Evolutionary conservation across 257 asterid genomes (phyloP).

Genomic region (Solanum dulcamara): DNA sequence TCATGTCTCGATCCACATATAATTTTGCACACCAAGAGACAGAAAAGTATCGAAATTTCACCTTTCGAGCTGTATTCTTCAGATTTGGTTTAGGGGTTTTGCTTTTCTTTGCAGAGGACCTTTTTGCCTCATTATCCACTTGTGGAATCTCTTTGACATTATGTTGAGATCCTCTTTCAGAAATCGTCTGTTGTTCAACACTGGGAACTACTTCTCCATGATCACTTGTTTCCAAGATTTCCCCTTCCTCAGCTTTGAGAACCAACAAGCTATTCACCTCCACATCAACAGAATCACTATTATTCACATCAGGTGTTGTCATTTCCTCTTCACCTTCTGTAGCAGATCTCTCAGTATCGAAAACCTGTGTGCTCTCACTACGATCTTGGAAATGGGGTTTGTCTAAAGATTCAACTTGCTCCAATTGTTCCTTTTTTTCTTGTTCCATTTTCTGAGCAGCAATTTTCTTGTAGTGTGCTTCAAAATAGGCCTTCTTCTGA

Average conservation of each 20-base stretch:
- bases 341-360: constrained; percentile 4
- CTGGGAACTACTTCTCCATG: constrained; percentile 9
- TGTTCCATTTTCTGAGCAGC: constrained; percentile 62
- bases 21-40: neutral
- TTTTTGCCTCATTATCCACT: neutral
- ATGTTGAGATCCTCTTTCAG: constrained; percentile 15
- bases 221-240: constrained; percentile 11
- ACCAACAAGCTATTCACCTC: neutral
- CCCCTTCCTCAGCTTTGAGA: constrained; percentile 16
- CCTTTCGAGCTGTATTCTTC: constrained; percentile 38
- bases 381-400: constrained; percentile 16
- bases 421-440: constrained; percentile 18
- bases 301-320: neutral
- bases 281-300: neutral
- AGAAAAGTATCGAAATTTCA: constrained; percentile 5
- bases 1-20: neutral
- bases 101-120: constrained; percentile 14
- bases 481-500: constrained; percentile 87
- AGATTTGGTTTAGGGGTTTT: constrained; percentile 15
- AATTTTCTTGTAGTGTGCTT: constrained; percentile 82
- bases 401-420: constrained; percentile 31
- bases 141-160: neutral
- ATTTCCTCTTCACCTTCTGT: constrained; percentile 6
- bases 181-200: neutral
- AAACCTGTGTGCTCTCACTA: neutral